Conservation (phyloP, 2,329 filamentous ascomycete genomes). For the Aureobasidium sp. region DNA sequence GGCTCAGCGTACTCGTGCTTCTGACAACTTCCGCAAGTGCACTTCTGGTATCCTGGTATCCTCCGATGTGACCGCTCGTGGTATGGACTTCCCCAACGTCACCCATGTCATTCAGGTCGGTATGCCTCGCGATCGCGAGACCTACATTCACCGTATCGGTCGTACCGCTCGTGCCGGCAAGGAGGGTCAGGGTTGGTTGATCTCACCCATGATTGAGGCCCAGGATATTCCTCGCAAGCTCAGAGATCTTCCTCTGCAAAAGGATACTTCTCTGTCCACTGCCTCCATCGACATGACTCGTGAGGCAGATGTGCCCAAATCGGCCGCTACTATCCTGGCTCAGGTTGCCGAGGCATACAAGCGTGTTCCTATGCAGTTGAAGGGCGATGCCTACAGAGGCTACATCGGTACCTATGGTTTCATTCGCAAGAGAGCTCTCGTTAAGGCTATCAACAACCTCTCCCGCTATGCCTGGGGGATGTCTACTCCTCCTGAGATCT, state of each 20-base stretch:
- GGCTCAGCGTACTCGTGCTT: slow-evolving; percentile 55
- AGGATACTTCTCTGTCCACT: slow-evolving; percentile 43
- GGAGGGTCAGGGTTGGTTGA: slow-evolving; percentile 61
- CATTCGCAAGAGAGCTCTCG: slow-evolving; percentile 28
- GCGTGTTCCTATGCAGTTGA: slow-evolving; percentile 32
- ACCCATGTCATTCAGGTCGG: slow-evolving; percentile 46
- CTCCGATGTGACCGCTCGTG: slow-evolving; percentile 43
- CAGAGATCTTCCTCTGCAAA: slow-evolving; percentile 51
- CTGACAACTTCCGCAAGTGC: slow-evolving; percentile 63
- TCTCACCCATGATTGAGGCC: slow-evolving; percentile 51
- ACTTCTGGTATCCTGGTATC: slow-evolving; percentile 46
- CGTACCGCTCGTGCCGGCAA: slow-evolving; percentile 59
- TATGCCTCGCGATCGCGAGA: slow-evolving; percentile 35
- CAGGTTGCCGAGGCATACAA: slow-evolving; percentile 34
- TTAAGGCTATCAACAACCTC: slow-evolving; percentile 49
- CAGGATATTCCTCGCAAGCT: slow-evolving; percentile 43
- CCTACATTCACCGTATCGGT: slow-evolving; percentile 45
- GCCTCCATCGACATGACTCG: slow-evolving; percentile 40
- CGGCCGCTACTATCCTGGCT: slow-evolving; percentile 36
- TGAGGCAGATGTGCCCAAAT: slow-evolving; percentile 31
- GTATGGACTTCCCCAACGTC: slow-evolving; percentile 47
- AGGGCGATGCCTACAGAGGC: slow-evolving; percentile 47
- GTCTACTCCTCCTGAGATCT: slow-evolving; percentile 38
- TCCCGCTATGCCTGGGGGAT: slow-evolving; percentile 44
- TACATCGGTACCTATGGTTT: slow-evolving; percentile 47